Evolutionary conservation across 2,329 filamentous ascomycete genomes (phyloP).

Genomic region (Chaetomiaceae sp.): DNA sequence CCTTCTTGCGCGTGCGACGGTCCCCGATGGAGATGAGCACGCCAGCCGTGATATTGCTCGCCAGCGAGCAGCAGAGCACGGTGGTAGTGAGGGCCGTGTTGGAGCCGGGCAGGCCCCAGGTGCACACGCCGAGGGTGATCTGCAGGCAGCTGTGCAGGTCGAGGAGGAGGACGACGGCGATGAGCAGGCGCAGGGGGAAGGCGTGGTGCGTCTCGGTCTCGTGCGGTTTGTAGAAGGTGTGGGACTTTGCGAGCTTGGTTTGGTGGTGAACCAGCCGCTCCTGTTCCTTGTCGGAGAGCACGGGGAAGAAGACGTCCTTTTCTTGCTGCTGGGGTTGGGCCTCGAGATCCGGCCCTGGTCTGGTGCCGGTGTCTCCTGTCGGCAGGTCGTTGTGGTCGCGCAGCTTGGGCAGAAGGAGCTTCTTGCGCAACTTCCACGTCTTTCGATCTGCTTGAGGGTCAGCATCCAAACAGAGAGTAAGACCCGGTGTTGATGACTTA

Average conservation of each 20-base stretch:
- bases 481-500: no score
- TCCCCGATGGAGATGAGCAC: constrained; percentile 74
- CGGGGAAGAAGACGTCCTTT: constrained; percentile 49
- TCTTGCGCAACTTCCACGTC: constrained; percentile 62
- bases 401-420: constrained; percentile 57
- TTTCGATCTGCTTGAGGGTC: constrained; percentile 35
- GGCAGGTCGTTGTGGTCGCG: constrained; percentile 68
- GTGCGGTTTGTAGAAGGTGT: constrained; percentile 86
- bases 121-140: constrained; percentile 71
- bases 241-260: constrained; percentile 72
- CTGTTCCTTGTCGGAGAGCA: constrained; percentile 64
- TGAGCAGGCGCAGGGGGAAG: constrained; percentile 69
- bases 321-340: constrained; percentile 40
- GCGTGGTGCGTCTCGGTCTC: constrained; percentile 78
- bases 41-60: constrained; percentile 72
- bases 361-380: not conserved
- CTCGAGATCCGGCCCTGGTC: constrained; percentile 30
- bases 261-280: constrained; percentile 70
- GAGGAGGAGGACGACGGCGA: constrained; percentile 73
- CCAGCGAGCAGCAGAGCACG: constrained; percentile 75
- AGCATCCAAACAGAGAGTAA: not conserved
- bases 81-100: constrained; percentile 73
- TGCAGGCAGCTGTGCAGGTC: constrained; percentile 78
- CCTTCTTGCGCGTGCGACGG: constrained; percentile 75
- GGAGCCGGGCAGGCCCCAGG: constrained; percentile 69